Conservation (phyloP, 768 basidiomycete genomes). For the Ramaria rubella region DNA sequence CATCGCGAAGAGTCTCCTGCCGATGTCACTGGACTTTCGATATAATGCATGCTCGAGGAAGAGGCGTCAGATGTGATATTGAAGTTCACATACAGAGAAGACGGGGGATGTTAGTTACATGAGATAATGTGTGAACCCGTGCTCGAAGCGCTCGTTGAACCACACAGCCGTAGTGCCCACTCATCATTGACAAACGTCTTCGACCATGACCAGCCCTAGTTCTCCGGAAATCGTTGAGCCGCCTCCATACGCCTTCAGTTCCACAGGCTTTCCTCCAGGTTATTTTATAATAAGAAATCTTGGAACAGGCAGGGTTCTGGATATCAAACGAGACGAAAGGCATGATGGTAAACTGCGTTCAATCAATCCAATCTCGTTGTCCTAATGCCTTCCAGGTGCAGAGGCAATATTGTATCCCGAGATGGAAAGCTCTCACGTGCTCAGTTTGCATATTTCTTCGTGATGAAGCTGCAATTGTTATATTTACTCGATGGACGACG, state of each 20-base stretch:
- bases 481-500: not conserved
- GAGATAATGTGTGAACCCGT: too few species aligned
- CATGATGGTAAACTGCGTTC: conserved; percentile 40
- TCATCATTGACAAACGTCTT: too few species aligned
- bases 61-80: too few species aligned
- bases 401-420: conserved; percentile 62
- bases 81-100: too few species aligned
- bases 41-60: too few species aligned
- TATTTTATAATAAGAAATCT: conserved; percentile 59
- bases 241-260: not conserved
- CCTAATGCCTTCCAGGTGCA: conserved; percentile 20
- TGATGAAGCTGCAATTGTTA: not conserved
- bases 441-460: conserved; percentile 39
- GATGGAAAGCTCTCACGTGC: conserved; percentile 71
- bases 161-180: not conserved
- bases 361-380: not conserved
- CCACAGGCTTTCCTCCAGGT: conserved; percentile 34
- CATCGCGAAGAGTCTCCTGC: too few species aligned
- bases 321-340: conserved; percentile 45
- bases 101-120: too few species aligned
- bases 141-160: too few species aligned
- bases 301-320: conserved; percentile 48
- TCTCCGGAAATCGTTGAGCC: conserved; percentile 2
- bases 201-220: not conserved
- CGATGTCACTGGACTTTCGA: too few species aligned